Evolutionary conservation across 306 rosid genomes (phyloP), one percentile per base, ranked within the genome.

Genomic region (Hylodesmum podocarpum): DNA sequence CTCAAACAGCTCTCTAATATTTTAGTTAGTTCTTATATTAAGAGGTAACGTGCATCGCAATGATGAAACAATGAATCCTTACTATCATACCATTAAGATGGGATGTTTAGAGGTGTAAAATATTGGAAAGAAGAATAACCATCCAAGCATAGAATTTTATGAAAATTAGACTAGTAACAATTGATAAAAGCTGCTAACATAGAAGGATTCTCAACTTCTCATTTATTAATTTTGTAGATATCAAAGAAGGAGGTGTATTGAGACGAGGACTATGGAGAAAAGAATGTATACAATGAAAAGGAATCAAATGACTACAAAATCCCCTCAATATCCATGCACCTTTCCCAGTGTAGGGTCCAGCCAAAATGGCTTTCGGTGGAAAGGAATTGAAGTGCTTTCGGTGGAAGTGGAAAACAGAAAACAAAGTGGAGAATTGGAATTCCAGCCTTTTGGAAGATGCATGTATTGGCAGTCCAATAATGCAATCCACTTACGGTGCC

Each of bases 91-190:
- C n/a, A 34, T 1, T n/a, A 39, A 66, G 34, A 47, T 19, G 70
- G 69, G 46, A 27, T 65, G 50, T 13, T 39, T 46, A 51, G 6
- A 46, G 36, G 37, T 14, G 68, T 28, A 72, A 31, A 75, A 13
- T 2, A 21, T 57, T 25, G 58, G 27, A 46, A 77, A 53, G 22
- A 59, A 78, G 53, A 65, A 34, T 13, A 51, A 31, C 70, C 71
- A 16, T 43, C 19, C 16, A 70, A 44, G 16, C 78, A 39, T 9
- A n/a, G 55, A 82, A 58, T 55, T 67, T 66, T 53, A 66, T 11
- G 78, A 58, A 14, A 59, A 28, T 1, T 18, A 22, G 34, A 27
- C 51, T 12, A 25, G 44, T 27, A 51, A 27, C 22, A 37, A 18
- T 53, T 11, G 41, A 70, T 15, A 58, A 59, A 59, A 59, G 24